Evolutionary conservation across 129 eudicot species (phyloP).

Genomic region (Gnaphalium uliginosum): DNA sequence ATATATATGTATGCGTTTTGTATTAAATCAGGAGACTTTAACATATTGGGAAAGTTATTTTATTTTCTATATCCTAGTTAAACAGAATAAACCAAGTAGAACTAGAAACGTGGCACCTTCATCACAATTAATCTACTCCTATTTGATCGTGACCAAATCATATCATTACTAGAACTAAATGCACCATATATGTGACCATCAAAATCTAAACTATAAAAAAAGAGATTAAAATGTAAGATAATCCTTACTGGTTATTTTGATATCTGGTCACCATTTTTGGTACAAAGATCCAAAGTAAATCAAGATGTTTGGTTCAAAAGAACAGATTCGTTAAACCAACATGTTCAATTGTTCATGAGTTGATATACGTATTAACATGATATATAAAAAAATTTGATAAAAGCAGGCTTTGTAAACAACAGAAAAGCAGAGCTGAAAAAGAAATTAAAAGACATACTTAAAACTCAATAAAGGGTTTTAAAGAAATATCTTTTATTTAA

Average conservation of each 20-base stretch:
- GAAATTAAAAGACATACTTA: background rate
- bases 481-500: background rate
- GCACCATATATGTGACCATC: background rate
- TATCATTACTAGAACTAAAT: background rate
- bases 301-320: conserved; percentile 5
- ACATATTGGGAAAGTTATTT: background rate
- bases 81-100: conserved; percentile 11
- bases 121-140: conserved; percentile 4
- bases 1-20: background rate
- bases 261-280: conserved; percentile 4
- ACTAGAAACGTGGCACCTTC: conserved; percentile 6
- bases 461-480: conserved; percentile 2
- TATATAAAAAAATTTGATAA: no score
- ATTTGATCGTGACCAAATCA: conserved; percentile 6
- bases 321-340: background rate
- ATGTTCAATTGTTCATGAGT: background rate
- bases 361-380: background rate
- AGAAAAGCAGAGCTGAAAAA: background rate
- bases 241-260: background rate
- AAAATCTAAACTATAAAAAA: conserved; percentile 9
- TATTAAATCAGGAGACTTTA: background rate
- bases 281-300: conserved; percentile 1
- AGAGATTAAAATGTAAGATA: background rate
- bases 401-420: background rate
- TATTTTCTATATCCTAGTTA: background rate